Conservation (phyloP, 192 early-diverging fungal species). For the Umbelopsis sp. region DNA sequence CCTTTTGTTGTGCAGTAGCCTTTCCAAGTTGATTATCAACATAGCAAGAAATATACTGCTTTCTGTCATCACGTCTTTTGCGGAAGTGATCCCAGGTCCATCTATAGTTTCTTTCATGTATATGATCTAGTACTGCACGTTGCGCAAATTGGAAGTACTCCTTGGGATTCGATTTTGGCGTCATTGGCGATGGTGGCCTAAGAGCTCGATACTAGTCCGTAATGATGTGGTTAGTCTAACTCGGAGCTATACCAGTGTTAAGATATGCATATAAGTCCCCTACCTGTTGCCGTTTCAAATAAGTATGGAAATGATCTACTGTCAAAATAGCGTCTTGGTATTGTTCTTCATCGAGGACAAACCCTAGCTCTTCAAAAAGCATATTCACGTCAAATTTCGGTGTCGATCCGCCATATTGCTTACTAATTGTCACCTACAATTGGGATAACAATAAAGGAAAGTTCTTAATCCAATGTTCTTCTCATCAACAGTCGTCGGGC, state of each 20-base stretch:
- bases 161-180: constrained; percentile 71
- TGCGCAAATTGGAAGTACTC: constrained; percentile 71
- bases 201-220: constrained; percentile 63
- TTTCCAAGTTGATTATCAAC: constrained; percentile 43
- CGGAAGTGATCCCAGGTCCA: constrained; percentile 76
- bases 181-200: constrained; percentile 67
- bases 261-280: neutral
- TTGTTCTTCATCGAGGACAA: constrained; percentile 76
- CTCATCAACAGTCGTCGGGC: no score
- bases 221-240: neutral
- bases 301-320: constrained; percentile 42
- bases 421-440: constrained; percentile 26
- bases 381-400: constrained; percentile 58
- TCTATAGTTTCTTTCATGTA: constrained; percentile 69
- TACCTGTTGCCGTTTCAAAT: constrained; percentile 34
- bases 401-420: constrained; percentile 14
- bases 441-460: constrained; percentile 35
- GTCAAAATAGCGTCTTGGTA: constrained; percentile 68
- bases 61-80: constrained; percentile 70
- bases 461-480: no score
- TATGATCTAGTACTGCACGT: constrained; percentile 67
- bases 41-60: constrained; percentile 67
- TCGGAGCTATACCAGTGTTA: no score
- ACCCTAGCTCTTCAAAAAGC: constrained; percentile 77
- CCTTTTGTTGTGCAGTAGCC: constrained; percentile 33